phyloP scores from a whole-genome alignment of 768 basidiomycete species.

The Tremella mesenterica region DNA sequence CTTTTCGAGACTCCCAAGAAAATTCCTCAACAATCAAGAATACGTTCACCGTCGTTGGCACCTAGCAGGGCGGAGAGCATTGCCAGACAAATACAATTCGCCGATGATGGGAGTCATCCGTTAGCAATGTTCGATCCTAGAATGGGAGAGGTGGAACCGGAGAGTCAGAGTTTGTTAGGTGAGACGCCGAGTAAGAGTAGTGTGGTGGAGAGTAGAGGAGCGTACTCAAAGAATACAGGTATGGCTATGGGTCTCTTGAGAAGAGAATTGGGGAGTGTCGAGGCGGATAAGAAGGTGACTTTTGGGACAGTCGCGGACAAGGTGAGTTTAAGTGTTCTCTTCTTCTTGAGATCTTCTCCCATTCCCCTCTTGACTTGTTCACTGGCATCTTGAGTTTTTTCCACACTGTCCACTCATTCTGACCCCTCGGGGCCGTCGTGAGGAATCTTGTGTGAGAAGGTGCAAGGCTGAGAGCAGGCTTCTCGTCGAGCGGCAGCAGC shows the following conservation, averaged over 20 bases:
- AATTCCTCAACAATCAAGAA: not conserved
- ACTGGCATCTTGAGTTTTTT: not conserved
- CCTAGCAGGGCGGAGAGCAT: conserved; percentile 28
- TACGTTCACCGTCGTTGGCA: conserved; percentile 7
- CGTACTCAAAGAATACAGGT: conserved; percentile 30
- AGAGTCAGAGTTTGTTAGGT: conserved; percentile 12
- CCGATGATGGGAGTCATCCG: conserved; percentile 50
- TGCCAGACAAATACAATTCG: conserved; percentile 47
- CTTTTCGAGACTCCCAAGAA: conserved; percentile 4
- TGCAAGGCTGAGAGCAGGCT: no score
- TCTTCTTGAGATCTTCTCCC: no score
- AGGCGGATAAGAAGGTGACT: conserved; percentile 58
- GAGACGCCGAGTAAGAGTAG: conserved; percentile 28
- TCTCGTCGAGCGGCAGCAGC: conserved; percentile 84
- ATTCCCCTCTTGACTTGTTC: no score
- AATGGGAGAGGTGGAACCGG: conserved; percentile 2
- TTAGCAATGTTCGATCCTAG: conserved; percentile 53
- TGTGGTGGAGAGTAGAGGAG: conserved; percentile 8
- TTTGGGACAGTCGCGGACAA: conserved; percentile 51
- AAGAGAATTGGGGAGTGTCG: conserved; percentile 51
- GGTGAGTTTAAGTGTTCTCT: conserved; percentile 22
- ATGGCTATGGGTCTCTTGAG: conserved; percentile 36
- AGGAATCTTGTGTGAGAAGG: no score
- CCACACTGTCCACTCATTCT: not conserved
- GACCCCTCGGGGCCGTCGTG: no score